Conservation (phyloP, 805 yeast genomes). For the Saccharomycopsis sp. region DNA sequence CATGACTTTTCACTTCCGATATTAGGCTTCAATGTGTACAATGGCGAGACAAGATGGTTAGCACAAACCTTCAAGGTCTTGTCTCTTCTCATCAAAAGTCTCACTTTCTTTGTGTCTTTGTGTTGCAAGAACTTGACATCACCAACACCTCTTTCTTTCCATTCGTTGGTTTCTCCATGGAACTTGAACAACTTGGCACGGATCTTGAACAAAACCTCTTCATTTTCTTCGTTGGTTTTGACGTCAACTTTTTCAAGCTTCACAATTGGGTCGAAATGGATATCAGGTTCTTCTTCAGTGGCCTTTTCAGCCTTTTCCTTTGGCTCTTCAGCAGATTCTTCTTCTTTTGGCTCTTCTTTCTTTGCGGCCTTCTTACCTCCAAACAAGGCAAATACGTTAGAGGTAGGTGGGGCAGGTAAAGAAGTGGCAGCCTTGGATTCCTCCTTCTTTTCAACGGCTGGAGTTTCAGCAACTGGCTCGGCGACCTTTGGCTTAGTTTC, state of each 20-base stretch:
- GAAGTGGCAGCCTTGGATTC: conserved; percentile 26
- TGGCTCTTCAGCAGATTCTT: conserved; percentile 29
- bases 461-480: conserved; percentile 10
- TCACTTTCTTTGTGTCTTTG: conserved; percentile 71
- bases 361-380: conserved; percentile 81
- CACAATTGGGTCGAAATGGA: conserved; percentile 95
- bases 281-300: conserved; percentile 38
- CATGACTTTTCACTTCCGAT: conserved; percentile 97
- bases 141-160: conserved; percentile 99
- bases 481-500: conserved; percentile 1
- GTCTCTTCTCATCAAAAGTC: conserved; percentile 98
- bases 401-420: conserved; percentile 56
- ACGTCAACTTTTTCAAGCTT: conserved; percentile 94
- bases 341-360: conserved; percentile 34
- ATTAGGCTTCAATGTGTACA: conserved; percentile 79
- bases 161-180: conserved; percentile 77
- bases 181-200: conserved; percentile 94
- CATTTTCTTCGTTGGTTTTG: conserved; percentile 90
- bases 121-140: conserved; percentile 94
- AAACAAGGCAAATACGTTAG: conserved; percentile 90
- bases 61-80: conserved; percentile 98
- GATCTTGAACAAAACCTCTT: conserved; percentile 74
- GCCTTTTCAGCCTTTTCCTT: conserved; percentile 25
- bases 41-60: conserved; percentile 83
- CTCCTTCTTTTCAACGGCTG: conserved; percentile 14